Evolutionary conservation across 1,139 yeast genomes (phyloP).

Genomic region (Kodamaea suecica): DNA sequence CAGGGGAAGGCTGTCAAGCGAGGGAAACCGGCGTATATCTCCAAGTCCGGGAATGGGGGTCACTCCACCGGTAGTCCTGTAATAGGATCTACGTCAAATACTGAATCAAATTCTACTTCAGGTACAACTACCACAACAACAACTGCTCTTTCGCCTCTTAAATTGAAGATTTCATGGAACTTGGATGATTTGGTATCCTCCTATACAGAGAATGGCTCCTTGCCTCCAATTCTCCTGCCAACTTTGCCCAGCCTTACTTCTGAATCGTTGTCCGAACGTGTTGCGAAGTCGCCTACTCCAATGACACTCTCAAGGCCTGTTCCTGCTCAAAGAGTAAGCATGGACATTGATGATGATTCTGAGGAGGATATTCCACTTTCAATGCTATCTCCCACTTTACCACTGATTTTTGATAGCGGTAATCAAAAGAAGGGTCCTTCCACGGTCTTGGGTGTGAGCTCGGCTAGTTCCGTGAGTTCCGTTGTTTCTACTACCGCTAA

Average conservation of each 20-base stretch:
- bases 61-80: not conserved
- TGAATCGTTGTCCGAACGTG: constrained; percentile 28
- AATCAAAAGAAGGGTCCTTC: not conserved
- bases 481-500: not conserved
- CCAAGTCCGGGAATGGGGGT: not conserved
- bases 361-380: constrained; percentile 28
- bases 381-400: constrained; percentile 37
- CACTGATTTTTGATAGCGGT: constrained; percentile 28
- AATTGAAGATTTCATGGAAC: constrained; percentile 30
- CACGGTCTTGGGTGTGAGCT: not conserved
- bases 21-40: constrained; percentile 2
- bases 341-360: constrained; percentile 10
- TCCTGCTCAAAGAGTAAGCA: constrained; percentile 2
- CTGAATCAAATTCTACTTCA: not conserved
- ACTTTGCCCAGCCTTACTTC: constrained; percentile 28
- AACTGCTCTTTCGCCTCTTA: not conserved
- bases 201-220: constrained; percentile 32
- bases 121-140: constrained; percentile 2
- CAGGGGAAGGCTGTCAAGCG: constrained; percentile 15
- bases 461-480: not conserved
- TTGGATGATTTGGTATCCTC: constrained; percentile 38
- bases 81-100: not conserved
- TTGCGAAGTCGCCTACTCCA: constrained; percentile 4
- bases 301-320: constrained; percentile 1
- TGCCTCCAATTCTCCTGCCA: constrained; percentile 45